These are phyloP conservation scores for Plantago rigida DNA, from an alignment of 305 asterid genomes.

Conservation along the genomic window DNA sequence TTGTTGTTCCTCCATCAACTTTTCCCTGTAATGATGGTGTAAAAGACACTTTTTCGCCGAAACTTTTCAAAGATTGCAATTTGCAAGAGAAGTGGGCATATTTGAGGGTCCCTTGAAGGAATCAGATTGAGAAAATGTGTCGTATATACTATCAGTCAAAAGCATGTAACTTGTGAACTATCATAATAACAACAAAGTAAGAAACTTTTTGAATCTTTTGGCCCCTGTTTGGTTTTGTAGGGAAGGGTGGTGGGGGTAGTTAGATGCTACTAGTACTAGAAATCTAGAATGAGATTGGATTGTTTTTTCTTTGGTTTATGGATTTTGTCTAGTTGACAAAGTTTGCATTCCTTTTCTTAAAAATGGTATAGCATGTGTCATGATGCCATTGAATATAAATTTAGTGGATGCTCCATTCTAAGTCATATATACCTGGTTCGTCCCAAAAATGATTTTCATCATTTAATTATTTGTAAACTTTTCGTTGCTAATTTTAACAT, in stretches of 20 bases:
- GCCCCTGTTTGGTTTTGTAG: not conserved
- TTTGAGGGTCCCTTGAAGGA: conserved; percentile 19
- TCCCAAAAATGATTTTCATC: too few relatives aligned
- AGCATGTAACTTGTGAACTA: conserved; percentile 27
- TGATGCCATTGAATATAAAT: too few relatives aligned
- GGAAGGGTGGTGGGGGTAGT: not conserved
- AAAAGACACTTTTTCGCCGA: conserved; percentile 14
- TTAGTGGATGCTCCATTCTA: too few relatives aligned
- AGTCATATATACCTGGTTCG: too few relatives aligned
- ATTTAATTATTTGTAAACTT: too few relatives aligned
- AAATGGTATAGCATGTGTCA: too few relatives aligned
- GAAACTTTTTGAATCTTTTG: not conserved
- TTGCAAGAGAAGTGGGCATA: conserved; percentile 23
- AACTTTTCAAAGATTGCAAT: conserved; percentile 23
- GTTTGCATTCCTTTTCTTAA: too few relatives aligned
- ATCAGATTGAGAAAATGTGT: conserved; percentile 9
- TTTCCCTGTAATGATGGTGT: conserved; percentile 23
- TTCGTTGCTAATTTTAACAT: too few relatives aligned
- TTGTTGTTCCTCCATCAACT: not conserved
- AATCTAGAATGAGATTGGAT: too few relatives aligned
- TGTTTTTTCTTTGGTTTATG: too few relatives aligned
- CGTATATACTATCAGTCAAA: conserved; percentile 29
- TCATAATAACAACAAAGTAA: conserved; percentile 6
- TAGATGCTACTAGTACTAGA: not conserved
- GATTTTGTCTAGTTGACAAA: too few relatives aligned